phyloP scores from a whole-genome alignment of 352 stramenopile species.

The Thalassiosira ordinaria region DNA sequence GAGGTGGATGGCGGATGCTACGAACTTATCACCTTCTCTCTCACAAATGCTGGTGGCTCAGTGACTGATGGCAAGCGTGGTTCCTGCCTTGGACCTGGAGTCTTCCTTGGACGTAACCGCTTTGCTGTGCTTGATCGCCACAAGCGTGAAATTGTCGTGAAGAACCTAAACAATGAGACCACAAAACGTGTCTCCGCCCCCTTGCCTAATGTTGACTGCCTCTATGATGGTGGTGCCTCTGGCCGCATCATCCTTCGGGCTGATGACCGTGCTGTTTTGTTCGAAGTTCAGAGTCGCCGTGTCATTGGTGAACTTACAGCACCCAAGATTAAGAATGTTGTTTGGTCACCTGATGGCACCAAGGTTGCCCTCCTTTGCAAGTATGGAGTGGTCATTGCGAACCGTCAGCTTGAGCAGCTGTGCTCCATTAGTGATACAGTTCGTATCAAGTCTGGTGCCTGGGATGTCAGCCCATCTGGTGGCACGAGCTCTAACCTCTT shows the following conservation, averaged over 20 bases:
- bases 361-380: slow-evolving; percentile 98
- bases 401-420: slow-evolving; percentile 97
- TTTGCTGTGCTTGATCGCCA: slow-evolving; percentile 98
- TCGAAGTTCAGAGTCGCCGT: slow-evolving; percentile 96
- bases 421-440: slow-evolving; percentile 97
- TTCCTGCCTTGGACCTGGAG: slow-evolving; percentile 91
- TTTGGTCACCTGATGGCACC: slow-evolving; percentile 96
- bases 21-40: slow-evolving; percentile 95
- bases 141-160: slow-evolving; percentile 94
- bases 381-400: slow-evolving; percentile 96
- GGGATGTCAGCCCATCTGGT: slow-evolving; percentile 77
- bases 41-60: slow-evolving; percentile 77
- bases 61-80: slow-evolving; percentile 92
- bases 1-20: slow-evolving; percentile 97
- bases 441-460: slow-evolving; percentile 85
- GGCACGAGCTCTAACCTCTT: slow-evolving; percentile 93
- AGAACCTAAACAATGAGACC: slow-evolving; percentile 99
- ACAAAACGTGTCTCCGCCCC: slow-evolving; percentile 97
- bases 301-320: slow-evolving; percentile 96
- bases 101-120: slow-evolving; percentile 97
- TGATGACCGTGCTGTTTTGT: slow-evolving; percentile 97
- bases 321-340: slow-evolving; percentile 96
- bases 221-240: slow-evolving; percentile 96
- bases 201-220: slow-evolving; percentile 92
- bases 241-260: slow-evolving; percentile 96